Evolutionary conservation across 176 grass and related monocot genomes (phyloP), one percentile per base, ranked within the genome.

Genomic region (Echinochloa phyllopogon): DNA sequence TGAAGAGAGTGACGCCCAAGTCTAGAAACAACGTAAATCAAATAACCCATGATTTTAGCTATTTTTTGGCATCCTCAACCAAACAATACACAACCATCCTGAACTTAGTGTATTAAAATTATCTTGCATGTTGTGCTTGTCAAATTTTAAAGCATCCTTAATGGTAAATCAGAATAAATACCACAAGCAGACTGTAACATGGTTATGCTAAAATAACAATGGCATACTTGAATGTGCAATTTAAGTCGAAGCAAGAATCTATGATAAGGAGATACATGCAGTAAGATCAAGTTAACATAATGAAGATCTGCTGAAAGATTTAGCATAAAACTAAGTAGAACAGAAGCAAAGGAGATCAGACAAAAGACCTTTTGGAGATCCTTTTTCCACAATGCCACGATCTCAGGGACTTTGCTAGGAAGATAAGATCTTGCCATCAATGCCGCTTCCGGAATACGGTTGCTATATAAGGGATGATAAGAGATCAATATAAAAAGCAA

Each of bases 351-450:
- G 40, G 33, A 52, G 33, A 74, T 73, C 49, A 39, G 59, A 40
- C 50, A 75, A 25, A 48, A 85, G 10, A 95, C 96, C 71, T 96
- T 98, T 78, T 92, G 88, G 86, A 98, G 89, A 98, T 98, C 96
- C 66, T 87, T 96, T 85, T 92, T 96, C 96, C 96, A 98, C 73
- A 87, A 83, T 85, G 85, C 74, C 66, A 96, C 84, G 40, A 98
- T 96, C 86, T 95, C 89, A 76, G 93, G 83, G 67, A 96, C 93
- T 90, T 98, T 98, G 91, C 96, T 98, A 25, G 96, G 96, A 82
- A 98, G 87, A 86, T 98, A 98, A 80, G 96, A 98, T 86, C 96
- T 86, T 24, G 93, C 91, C 96, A 98, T 96, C 72, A 98, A 81
- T 89, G 96, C 93, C 89, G 96, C 96, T 96, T 98, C 96, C 2